phyloP scores from a whole-genome alignment of 202 grass and related monocot genomes.

The Schoenoplectus tabernaemontani region DNA sequence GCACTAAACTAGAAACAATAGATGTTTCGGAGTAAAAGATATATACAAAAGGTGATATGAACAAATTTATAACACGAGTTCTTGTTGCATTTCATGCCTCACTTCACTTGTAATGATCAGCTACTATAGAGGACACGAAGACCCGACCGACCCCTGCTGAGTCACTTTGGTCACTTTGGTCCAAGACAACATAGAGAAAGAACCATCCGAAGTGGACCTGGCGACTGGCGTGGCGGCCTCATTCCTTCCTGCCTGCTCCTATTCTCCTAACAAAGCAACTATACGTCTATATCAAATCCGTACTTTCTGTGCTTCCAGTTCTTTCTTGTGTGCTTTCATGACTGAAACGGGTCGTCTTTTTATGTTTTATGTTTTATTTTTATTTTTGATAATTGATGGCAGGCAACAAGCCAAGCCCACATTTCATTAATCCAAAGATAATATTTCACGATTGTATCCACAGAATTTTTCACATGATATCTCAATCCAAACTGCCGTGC shows the following conservation, averaged over 20 bases:
- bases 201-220: neutral
- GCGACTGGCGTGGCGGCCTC: slow-evolving; percentile 19
- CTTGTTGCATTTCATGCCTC: neutral
- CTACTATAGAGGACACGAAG: neutral
- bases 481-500: slow-evolving; percentile 24
- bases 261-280: neutral
- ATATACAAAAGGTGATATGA: too few species aligned
- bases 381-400: too few species aligned
- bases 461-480: neutral
- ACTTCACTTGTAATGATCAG: too few species aligned
- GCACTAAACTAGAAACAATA: neutral
- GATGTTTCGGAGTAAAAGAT: too few species aligned
- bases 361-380: too few species aligned
- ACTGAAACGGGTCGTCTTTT: neutral
- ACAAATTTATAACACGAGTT: neutral
- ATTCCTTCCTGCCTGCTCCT: neutral
- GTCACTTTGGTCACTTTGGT: neutral
- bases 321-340: neutral
- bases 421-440: too few species aligned
- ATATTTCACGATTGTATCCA: neutral
- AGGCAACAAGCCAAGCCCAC: too few species aligned
- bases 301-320: neutral
- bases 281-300: neutral
- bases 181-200: neutral
- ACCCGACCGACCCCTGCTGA: neutral